Percentiles rank a stretch among this genome's conserved stretches.
Conservation (phyloP, 495 filamentous ascomycete species). For the Aspergillus homomorphus region DNA sequence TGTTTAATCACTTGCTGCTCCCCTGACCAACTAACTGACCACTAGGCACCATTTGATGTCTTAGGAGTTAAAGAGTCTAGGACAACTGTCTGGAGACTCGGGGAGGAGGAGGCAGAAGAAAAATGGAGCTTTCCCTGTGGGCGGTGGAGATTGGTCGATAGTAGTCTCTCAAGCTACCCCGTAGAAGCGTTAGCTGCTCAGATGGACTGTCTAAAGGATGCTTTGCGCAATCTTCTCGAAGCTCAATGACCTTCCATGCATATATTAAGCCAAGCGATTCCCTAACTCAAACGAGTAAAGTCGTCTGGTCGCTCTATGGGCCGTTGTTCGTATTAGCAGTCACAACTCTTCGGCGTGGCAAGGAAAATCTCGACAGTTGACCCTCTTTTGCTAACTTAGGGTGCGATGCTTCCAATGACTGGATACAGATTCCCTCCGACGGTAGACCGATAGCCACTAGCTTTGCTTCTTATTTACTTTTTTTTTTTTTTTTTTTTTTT, state of each 20-base stretch:
- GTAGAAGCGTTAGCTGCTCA: background rate
- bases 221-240: slow-evolving; percentile 15
- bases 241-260: slow-evolving; percentile 16
- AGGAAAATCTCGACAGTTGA: background rate
- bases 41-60: background rate
- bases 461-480: too few relatives aligned
- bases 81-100: background rate
- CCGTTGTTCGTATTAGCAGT: slow-evolving; percentile 8
- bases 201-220: background rate
- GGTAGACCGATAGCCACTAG: background rate
- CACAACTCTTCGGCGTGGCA: slow-evolving; percentile 2
- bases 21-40: background rate
- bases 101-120: background rate
- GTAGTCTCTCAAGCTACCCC: background rate
- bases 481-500: too few relatives aligned
- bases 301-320: slow-evolving; percentile 6
- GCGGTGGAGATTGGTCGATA: background rate
- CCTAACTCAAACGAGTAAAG: slow-evolving; percentile 11
- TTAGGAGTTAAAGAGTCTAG: background rate
- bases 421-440: background rate
- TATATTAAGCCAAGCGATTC: slow-evolving; percentile 9
- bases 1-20: background rate
- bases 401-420: background rate
- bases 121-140: background rate
- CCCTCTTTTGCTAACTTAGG: background rate